Percentiles rank a stretch among this genome's conserved stretches.
Evolutionary conservation across 192 early-diverging fungal genomes (phyloP).

Genomic region (Phycomyces blakesleeanus): DNA sequence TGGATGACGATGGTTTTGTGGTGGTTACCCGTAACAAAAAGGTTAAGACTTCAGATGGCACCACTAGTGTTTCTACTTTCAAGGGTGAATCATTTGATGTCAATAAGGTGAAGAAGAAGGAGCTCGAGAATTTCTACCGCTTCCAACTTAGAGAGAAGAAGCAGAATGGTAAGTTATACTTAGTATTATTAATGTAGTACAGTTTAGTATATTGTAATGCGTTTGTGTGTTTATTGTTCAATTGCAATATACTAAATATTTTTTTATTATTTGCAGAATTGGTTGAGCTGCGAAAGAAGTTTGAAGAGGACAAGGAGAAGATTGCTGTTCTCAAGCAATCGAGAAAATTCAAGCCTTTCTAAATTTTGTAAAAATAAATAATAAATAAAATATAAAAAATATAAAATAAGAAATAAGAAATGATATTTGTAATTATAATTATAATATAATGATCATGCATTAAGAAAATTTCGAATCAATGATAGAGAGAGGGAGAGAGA

Average conservation of each 20-base stretch:
- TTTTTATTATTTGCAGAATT: constrained; percentile 80
- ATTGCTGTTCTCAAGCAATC: constrained; percentile 76
- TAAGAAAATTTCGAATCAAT: no score
- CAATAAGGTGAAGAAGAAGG: constrained; percentile 70
- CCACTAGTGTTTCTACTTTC: constrained; percentile 47
- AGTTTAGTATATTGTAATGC: no score
- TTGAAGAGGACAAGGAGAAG: constrained; percentile 87
- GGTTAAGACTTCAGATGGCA: constrained; percentile 62
- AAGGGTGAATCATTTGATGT: constrained; percentile 51
- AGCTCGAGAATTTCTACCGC: constrained; percentile 87
- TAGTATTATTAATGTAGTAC: no score
- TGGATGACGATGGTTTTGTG: constrained; percentile 93
- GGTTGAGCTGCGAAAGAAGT: constrained; percentile 81
- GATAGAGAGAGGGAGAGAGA: no score
- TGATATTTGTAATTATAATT: no score
- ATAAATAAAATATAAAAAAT: no score
- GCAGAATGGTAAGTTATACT: constrained; percentile 67
- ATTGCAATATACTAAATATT: constrained; percentile 14
- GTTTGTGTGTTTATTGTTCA: no score
- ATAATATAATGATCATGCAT: no score
- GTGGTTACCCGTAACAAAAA: constrained; percentile 70
- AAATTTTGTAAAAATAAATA: constrained; percentile 20
- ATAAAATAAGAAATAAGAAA: no score
- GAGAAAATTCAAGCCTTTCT: constrained; percentile 88
- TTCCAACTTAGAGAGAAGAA: constrained; percentile 95